phyloP scores from a whole-genome alignment of 225 moss, liverwort and hornwort genomes.

The Pleurozium schreberi region DNA sequence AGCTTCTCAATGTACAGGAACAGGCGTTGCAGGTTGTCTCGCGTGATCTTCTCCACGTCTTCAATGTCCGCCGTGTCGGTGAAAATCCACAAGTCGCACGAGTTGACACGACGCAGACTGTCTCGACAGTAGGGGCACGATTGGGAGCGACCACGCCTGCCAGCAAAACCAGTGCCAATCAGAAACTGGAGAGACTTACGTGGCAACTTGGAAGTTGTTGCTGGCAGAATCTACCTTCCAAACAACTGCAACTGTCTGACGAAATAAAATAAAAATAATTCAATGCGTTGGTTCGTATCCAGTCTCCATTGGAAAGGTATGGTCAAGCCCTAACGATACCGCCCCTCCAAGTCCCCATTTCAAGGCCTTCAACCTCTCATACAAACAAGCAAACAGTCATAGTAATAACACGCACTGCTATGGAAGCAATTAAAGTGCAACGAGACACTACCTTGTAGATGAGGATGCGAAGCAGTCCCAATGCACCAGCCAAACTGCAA shows the following conservation, averaged over 20 bases:
- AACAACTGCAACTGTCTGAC: neutral
- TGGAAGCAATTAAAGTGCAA: neutral
- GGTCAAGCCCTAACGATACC: neutral
- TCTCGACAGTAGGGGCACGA: conserved; percentile 96
- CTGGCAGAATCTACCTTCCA: neutral
- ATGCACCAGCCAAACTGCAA: conserved; percentile 94
- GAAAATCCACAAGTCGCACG: conserved; percentile 96
- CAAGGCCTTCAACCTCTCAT: neutral
- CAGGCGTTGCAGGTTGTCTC: conserved; percentile 89
- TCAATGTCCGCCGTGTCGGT: conserved; percentile 83
- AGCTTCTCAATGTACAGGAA: conserved; percentile 98
- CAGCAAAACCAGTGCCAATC: neutral
- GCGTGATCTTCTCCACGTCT: conserved; percentile 83
- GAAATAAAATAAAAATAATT: neutral
- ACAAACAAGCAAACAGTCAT: neutral
- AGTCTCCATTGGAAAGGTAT: neutral
- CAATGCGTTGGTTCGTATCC: neutral
- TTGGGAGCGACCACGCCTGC: conserved; percentile 88
- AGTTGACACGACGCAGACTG: conserved; percentile 89
- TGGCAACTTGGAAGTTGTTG: neutral
- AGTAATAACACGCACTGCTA: neutral
- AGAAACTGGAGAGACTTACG: neutral
- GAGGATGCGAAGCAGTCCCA: conserved; percentile 88
- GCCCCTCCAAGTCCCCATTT: neutral
- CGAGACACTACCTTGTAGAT: conserved; percentile 78